These are phyloP conservation scores for Diaporthe ilicicola DNA, from an alignment of 2,329 filamentous ascomycete species.

Conservation along the genomic window DNA sequence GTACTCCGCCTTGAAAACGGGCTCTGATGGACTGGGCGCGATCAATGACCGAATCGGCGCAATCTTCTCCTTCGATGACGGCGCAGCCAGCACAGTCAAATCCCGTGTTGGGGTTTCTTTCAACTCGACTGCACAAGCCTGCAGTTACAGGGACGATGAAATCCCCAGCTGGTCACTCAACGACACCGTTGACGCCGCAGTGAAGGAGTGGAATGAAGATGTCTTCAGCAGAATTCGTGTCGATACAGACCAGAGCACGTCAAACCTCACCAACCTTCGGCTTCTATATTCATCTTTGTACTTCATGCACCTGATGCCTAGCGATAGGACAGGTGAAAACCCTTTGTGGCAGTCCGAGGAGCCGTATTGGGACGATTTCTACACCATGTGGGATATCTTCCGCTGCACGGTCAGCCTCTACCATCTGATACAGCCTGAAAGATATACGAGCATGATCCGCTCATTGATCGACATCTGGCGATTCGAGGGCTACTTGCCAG, in stretches of 20 bases:
- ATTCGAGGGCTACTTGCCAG: slow-evolving; percentile 73
- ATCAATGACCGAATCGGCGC: slow-evolving; percentile 56
- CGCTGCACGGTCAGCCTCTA: slow-evolving; percentile 76
- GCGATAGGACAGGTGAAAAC: slow-evolving; percentile 73
- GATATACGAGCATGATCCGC: slow-evolving; percentile 72
- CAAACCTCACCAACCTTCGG: slow-evolving; percentile 56
- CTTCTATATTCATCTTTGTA: slow-evolving; percentile 68
- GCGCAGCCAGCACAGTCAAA: slow-evolving; percentile 47
- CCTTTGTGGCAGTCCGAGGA: slow-evolving; percentile 71
- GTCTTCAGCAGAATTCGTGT: slow-evolving; percentile 54
- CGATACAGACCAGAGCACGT: slow-evolving; percentile 40
- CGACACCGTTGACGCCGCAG: slow-evolving; percentile 48
- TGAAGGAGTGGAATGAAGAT: slow-evolving; percentile 54
- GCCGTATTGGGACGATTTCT: slow-evolving; percentile 80
- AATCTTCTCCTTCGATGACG: slow-evolving; percentile 55
- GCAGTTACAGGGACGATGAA: slow-evolving; percentile 55
- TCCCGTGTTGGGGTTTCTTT: slow-evolving; percentile 62
- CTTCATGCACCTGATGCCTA: slow-evolving; percentile 69
- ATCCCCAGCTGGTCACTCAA: slow-evolving; percentile 52
- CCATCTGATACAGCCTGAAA: slow-evolving; percentile 71
- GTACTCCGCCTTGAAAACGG: slow-evolving; percentile 41
- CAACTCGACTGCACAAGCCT: slow-evolving; percentile 57
- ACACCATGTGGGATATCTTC: slow-evolving; percentile 79
- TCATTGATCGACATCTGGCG: slow-evolving; percentile 75
- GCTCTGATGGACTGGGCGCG: slow-evolving; percentile 36